phyloP scores from a whole-genome alignment of 2,329 filamentous ascomycete genomes.

The Ascochyta clinopodiicola region DNA sequence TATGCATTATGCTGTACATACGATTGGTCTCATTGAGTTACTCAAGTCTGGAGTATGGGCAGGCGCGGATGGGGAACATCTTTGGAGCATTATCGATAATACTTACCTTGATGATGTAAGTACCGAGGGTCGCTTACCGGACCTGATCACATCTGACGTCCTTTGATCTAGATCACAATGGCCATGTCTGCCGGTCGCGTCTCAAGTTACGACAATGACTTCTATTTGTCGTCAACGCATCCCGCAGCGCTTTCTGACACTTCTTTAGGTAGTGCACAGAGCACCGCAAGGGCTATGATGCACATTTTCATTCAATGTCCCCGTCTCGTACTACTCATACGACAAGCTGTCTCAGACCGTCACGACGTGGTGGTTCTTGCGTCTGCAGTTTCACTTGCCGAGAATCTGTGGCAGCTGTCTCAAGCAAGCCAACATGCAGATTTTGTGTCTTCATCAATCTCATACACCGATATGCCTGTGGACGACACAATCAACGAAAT shows the following conservation, averaged over 20 bases:
- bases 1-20: constrained; percentile 8
- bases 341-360: not conserved
- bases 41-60: not conserved
- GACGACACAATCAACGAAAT: not conserved
- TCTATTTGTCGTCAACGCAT: constrained; percentile 5
- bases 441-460: not conserved
- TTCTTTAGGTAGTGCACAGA: not conserved
- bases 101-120: constrained; percentile 12
- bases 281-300: constrained; percentile 1
- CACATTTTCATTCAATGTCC: constrained; percentile 8
- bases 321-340: not conserved
- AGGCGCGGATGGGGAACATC: not conserved
- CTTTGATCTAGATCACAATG: not conserved
- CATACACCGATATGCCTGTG: not conserved
- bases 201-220: constrained; percentile 7
- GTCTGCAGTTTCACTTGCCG: not conserved
- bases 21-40: constrained; percentile 7
- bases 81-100: constrained; percentile 11
- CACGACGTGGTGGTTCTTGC: not conserved
- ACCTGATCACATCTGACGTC: not conserved
- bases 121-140: not conserved
- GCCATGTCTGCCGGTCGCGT: constrained; percentile 1
- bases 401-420: not conserved
- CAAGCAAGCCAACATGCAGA: not conserved
- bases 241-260: not conserved